Base-by-base conservation (phyloP, 2,329 filamentous ascomycete species). In the Aspergillus quadricinctus region DNA sequence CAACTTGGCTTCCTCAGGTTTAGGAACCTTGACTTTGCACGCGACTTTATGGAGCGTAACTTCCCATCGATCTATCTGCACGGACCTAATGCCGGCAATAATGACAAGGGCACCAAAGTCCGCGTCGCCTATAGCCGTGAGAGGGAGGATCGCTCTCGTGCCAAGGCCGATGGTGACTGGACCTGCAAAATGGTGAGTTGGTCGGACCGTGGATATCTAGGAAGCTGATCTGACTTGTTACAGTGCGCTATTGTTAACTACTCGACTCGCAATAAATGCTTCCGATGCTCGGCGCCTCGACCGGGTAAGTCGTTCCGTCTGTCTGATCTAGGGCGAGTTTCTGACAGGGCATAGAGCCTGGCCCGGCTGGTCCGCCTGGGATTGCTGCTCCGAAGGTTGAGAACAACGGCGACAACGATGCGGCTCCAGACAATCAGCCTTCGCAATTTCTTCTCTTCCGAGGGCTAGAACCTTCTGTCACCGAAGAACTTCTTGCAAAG, bases 371-470 rank as follows among this genome's bases (percentile, higher is more conserved):
- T 54, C 70, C 72, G 19, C 73, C 72, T 46, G 69, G 69, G 9
- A 73, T 72, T 53, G 70, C 76, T 53, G 64, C 74, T 48, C 73
- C 72, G 19, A 79, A 75, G 48, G 75, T 78, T 37, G 72, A 73
- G 9, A 82, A 82, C 37, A 78, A 75, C 54, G 81, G 81, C 25
- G 81, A 83, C 57, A 83, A 81, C 60, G 81, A 83, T 69, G 78
- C 75, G 2, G 79, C 80, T 1, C 76, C 80, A 4, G 78, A 83
- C 52, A 78, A 75, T 23, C 86, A 81, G 0, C 83, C 87, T 1
- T 91, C 89, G 1, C 89, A 92, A 62, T 91, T 92, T 62, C 75
- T 94, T 21, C 83, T 94, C 4, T 78, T 94, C 25, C 85, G 89
- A 57, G 87, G 87, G 7, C 76, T 95, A 6, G 85, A 90, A 31